A percentile compares a stretch with the other conserved stretches of the same genome.
Evolutionary conservation across 1,284 basidiomycete species (phyloP).

Genomic region (Rhodotorula sp.): DNA sequence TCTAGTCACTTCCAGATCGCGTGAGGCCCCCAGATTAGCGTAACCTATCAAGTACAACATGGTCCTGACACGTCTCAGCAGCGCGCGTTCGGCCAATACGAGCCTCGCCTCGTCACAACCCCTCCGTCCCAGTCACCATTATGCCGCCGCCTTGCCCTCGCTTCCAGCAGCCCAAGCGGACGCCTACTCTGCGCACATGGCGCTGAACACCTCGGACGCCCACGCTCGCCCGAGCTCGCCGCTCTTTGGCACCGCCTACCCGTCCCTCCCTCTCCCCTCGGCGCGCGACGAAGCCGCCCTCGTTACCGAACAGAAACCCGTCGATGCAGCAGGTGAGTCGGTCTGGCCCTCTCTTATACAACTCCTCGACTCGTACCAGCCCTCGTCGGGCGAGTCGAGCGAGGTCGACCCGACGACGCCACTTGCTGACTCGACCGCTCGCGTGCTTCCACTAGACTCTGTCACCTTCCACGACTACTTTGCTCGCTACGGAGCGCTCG

Average conservation of each 20-base stretch:
- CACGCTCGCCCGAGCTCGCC: not conserved
- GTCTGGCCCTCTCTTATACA: not conserved
- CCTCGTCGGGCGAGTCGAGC: not conserved
- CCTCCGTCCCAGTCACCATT: no score
- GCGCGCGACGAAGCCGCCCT: not conserved
- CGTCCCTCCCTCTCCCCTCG: not conserved
- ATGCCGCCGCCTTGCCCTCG: not conserved
- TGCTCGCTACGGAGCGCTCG: not conserved
- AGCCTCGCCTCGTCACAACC: no score
- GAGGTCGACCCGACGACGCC: not conserved
- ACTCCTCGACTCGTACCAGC: conserved; percentile 1
- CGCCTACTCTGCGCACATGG: no score
- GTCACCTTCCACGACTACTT: not conserved
- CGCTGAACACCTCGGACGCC: no score
- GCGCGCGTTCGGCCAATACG: not conserved
- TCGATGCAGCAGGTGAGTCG: not conserved
- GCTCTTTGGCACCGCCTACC: not conserved
- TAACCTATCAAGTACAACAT: not conserved
- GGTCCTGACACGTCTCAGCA: conserved; percentile 6
- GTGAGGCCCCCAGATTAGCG: not conserved
- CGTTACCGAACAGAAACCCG: not conserved
- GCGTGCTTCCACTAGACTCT: not conserved
- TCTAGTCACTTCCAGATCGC: not conserved
- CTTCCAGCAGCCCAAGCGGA: not conserved
- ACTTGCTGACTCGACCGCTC: not conserved